These are phyloP conservation scores for Candida sp. DNA, from an alignment of 1,139 yeast species.

Conservation along the genomic window DNA sequence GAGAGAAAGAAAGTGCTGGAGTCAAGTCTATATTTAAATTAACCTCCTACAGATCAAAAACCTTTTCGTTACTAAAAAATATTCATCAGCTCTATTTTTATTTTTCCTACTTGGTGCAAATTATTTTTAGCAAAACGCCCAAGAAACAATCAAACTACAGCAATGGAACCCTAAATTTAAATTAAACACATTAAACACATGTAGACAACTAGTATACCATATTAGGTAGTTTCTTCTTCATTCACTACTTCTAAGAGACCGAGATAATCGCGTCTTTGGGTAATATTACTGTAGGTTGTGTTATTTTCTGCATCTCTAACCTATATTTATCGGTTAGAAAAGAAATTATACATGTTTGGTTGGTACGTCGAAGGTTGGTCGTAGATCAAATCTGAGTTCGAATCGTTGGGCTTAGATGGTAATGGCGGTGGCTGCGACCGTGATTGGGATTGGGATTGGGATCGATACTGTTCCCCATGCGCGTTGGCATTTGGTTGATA, in stretches of 20 bases:
- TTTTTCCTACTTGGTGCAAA: not conserved
- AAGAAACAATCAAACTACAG: no score
- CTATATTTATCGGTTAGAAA: conserved; percentile 15
- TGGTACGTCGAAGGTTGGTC: conserved; percentile 48
- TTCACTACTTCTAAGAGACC: no score
- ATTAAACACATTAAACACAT: no score
- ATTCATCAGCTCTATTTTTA: not conserved
- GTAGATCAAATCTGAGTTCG: conserved; percentile 28
- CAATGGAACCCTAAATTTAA: no score
- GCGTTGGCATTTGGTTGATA: conserved; percentile 2
- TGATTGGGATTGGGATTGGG: conserved; percentile 2
- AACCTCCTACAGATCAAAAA: not conserved
- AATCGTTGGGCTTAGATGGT: not conserved
- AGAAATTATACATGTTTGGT: conserved; percentile 46
- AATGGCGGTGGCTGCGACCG: not conserved
- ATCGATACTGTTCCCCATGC: conserved; percentile 4
- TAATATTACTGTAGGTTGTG: no score
- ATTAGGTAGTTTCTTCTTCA: no score
- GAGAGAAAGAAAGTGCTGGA: not conserved
- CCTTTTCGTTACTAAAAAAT: not conserved
- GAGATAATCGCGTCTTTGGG: no score
- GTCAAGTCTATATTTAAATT: not conserved
- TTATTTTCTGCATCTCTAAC: not conserved
- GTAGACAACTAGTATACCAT: no score
- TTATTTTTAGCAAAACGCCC: no score